Base-by-base conservation (phyloP, 2,329 filamentous ascomycete genomes). In the Aspergillus aculeatus region DNA sequence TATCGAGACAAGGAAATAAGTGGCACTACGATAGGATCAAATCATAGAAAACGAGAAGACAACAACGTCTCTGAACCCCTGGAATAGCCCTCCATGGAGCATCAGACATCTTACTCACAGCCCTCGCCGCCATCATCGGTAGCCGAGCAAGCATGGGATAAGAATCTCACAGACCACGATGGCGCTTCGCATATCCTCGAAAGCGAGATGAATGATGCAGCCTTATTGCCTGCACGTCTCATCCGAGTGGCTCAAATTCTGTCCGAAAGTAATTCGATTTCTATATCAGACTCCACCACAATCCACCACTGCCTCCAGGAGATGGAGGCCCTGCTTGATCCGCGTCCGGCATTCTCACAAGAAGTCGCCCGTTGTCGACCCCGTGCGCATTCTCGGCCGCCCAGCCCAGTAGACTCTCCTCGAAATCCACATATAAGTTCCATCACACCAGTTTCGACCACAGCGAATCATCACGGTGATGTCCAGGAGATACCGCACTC, bases 231-330 rank as follows among this genome's bases (percentile, higher is more conserved):
- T 21, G 60, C 66, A 26, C 65, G 70, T 6, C 68, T 78, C 5
- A 66, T 71, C 49, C 71, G 71, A 53, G 63, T 79, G 14, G 71
- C 73, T 2, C 61, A 63, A 24, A 65, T 70, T 21, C 55, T 75
- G n/a, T 68, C 70, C 19, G 63, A 68, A 31, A 63, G 70, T 41
- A 60, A 60, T n/a, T 57, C 58, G 29, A 59, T 73, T 2, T 65
- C 69, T 41, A 65, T 69, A 62, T 59, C 62, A n/a, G 68, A 71
- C 16, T 64, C 73, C 14, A 67, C 65, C 12, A 64, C 67, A 14
- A 68, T 78, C 11, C 71, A 77, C 48, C 65, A 68, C 19, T 71
- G 76, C 53, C 71, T 79, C 24, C 74, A 77, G 48, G 70, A 68
- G 47, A 73, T 79, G 31, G 77, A 80, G 55, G 56, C 62, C 5